These are phyloP conservation scores for Phialocephala subalpina DNA, from an alignment of 2,329 filamentous ascomycete genomes.

Conservation along the genomic window DNA sequence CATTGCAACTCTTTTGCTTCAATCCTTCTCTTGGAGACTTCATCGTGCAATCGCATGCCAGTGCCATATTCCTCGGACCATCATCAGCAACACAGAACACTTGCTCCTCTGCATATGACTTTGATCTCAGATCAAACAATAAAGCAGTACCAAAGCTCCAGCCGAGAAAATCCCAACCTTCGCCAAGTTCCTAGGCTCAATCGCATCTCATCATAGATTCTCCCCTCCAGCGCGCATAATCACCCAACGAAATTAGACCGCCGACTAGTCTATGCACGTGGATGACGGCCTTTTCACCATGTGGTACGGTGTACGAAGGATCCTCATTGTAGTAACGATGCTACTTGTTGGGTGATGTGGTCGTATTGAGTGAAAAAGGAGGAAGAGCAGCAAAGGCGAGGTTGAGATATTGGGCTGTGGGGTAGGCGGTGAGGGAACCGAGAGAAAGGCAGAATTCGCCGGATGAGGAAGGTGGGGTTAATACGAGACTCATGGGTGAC, in stretches of 20 bases:
- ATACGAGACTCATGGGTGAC: too few relatives aligned
- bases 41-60: not conserved
- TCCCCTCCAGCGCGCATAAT: not conserved
- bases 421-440: not conserved
- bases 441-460: not conserved
- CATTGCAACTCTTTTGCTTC: not conserved
- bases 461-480: not conserved
- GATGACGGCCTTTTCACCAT: not conserved
- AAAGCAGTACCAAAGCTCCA: not conserved
- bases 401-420: too few relatives aligned
- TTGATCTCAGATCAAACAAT: conserved; percentile 2
- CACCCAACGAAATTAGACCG: too few relatives aligned
- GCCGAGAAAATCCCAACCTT: conserved; percentile 1
- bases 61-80: not conserved
- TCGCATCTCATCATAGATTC: not conserved
- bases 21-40: not conserved
- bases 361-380: not conserved
- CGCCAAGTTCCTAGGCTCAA: not conserved
- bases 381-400: not conserved
- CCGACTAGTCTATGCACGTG: not conserved
- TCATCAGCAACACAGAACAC: too few relatives aligned
- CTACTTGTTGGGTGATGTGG: not conserved
- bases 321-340: too few relatives aligned
- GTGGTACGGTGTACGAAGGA: not conserved
- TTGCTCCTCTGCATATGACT: too few relatives aligned